Conservation (phyloP, 2,329 filamentous ascomycete genomes). For the Hymenoscyphus albidus region DNA sequence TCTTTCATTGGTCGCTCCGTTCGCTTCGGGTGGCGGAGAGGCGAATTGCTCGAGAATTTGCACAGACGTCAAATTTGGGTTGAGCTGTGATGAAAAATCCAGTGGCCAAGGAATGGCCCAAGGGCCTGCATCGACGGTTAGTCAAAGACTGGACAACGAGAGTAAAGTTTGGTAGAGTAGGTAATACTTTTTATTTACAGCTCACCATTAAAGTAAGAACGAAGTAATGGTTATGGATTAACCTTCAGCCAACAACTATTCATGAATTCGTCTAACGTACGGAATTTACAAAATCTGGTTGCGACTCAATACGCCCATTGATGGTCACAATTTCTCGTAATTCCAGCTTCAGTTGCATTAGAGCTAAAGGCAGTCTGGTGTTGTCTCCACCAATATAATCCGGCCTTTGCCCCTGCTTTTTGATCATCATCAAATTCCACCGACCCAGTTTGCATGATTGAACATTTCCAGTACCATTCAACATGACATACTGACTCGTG, state of each 20-base stretch:
- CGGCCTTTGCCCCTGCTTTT: background rate
- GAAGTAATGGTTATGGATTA: background rate
- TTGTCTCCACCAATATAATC: background rate
- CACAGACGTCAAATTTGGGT: constrained; percentile 31
- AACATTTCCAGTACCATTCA: background rate
- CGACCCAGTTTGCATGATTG: background rate
- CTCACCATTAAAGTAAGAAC: too few species aligned
- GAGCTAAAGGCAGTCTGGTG: background rate
- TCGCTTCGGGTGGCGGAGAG: background rate
- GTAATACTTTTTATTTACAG: too few species aligned
- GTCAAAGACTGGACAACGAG: background rate
- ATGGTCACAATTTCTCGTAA: background rate
- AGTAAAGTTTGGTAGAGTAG: background rate
- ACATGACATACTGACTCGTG: background rate
- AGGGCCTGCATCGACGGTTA: background rate
- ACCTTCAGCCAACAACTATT: background rate
- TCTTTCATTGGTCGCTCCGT: background rate
- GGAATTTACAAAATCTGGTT: background rate
- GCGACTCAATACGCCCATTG: background rate
- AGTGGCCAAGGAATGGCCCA: background rate
- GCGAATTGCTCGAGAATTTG: constrained; percentile 9
- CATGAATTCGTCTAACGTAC: background rate
- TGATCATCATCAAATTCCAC: background rate
- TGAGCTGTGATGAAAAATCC: constrained; percentile 10
- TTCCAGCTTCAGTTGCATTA: background rate